Percentiles rank a stretch among this genome's conserved stretches.
Evolutionary conservation across 2,329 filamentous ascomycete species (phyloP).

Genomic region (Pseudogymnoascus sp.): DNA sequence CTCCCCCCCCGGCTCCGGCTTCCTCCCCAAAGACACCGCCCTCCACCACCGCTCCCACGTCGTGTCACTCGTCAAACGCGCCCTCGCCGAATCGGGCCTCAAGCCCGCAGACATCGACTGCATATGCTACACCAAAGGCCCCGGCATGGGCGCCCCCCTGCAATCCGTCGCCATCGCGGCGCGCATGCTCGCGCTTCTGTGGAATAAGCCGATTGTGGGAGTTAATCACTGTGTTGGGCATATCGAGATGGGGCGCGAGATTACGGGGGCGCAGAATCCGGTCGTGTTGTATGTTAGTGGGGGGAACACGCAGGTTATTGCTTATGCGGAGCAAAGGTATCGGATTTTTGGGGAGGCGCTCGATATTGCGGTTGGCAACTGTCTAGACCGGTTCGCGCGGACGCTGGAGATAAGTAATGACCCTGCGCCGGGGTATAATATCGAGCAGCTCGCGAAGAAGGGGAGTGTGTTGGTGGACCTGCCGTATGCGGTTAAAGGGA

Average conservation of each 20-base stretch:
- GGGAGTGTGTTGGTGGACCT: constrained; percentile 71
- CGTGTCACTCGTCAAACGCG: constrained; percentile 70
- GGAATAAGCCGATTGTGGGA: constrained; percentile 82
- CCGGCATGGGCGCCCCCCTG: constrained; percentile 92
- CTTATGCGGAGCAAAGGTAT: constrained; percentile 89
- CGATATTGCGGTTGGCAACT: constrained; percentile 96
- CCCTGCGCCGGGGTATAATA: constrained; percentile 94
- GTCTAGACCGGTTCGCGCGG: constrained; percentile 89
- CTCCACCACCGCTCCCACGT: constrained; percentile 86
- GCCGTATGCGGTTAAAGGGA: constrained; percentile 94
- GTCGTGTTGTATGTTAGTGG: constrained; percentile 94
- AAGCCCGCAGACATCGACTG: constrained; percentile 67
- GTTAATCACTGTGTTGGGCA: constrained; percentile 98
- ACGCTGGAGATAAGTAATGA: constrained; percentile 90
- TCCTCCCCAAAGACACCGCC: constrained; percentile 94
- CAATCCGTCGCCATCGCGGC: constrained; percentile 82
- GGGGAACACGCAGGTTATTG: constrained; percentile 96
- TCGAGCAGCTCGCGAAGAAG: constrained; percentile 84
- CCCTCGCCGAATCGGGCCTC: constrained; percentile 64
- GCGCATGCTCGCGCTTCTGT: constrained; percentile 73
- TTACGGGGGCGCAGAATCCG: constrained; percentile 84
- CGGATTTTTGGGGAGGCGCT: constrained; percentile 97
- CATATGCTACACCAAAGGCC: constrained; percentile 92
- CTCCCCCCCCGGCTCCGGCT: constrained; percentile 90
- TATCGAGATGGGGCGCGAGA: constrained; percentile 95